Evolutionary conservation across 345 rosid species (phyloP).

Genomic region (Aurinia saxatilis): DNA sequence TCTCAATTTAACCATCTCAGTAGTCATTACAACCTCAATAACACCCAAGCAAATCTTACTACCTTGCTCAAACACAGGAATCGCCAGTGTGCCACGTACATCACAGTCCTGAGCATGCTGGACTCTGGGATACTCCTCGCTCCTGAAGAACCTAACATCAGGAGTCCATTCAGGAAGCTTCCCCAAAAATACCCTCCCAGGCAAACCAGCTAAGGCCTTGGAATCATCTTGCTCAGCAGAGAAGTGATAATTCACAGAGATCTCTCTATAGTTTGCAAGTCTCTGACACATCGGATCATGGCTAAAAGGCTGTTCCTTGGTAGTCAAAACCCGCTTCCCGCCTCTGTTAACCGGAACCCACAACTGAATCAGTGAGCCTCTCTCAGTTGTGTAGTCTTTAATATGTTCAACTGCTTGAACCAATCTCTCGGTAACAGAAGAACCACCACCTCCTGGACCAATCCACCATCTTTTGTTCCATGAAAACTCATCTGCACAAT

Average conservation of each 20-base stretch:
- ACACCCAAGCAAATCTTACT: conserved; percentile 84
- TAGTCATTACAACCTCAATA: conserved; percentile 80
- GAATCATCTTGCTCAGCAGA: conserved; percentile 62
- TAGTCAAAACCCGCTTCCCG: conserved; percentile 52
- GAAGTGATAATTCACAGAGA: conserved; percentile 69
- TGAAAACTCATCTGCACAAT: conserved; percentile 33
- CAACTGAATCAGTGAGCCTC: conserved; percentile 69
- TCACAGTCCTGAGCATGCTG: conserved; percentile 61
- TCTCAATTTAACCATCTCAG: conserved; percentile 51
- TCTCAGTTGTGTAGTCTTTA: conserved; percentile 47
- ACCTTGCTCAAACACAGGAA: conserved; percentile 87
- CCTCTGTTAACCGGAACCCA: conserved; percentile 86
- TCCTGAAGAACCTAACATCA: conserved; percentile 79
- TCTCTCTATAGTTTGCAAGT: conserved; percentile 66
- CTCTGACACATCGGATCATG: conserved; percentile 47
- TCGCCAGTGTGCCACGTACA: conserved; percentile 81
- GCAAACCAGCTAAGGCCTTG: conserved; percentile 58
- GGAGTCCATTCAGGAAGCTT: conserved; percentile 97
- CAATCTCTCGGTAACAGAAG: conserved; percentile 62
- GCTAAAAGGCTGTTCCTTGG: conserved; percentile 64
- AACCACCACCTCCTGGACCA: conserved; percentile 41
- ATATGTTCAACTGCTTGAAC: conserved; percentile 56
- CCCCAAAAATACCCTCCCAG: conserved; percentile 77
- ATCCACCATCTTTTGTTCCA: conserved; percentile 64
- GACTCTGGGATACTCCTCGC: conserved; percentile 80